Conservation (phyloP, 192 early-diverging fungal species). For the Obelidium mucronatum region DNA sequence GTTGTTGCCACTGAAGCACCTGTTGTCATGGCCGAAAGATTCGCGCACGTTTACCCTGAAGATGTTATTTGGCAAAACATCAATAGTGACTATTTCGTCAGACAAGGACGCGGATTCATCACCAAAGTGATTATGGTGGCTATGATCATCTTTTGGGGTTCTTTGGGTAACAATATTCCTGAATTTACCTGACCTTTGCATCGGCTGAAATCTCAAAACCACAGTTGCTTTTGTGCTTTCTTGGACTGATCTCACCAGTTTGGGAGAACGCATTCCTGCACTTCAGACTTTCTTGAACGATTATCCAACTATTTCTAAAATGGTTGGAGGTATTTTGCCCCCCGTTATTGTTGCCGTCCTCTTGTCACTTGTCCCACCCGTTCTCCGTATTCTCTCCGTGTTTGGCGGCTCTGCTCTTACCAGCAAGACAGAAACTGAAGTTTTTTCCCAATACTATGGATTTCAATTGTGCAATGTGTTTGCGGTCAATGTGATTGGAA, state of each 20-base stretch:
- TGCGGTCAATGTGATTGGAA: constrained; percentile 76
- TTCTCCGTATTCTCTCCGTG: constrained; percentile 65
- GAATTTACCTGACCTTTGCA: constrained; percentile 48
- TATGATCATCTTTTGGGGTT: constrained; percentile 78
- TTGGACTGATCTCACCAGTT: constrained; percentile 58
- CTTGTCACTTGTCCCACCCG: constrained; percentile 70
- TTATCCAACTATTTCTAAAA: constrained; percentile 49
- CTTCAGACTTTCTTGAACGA: constrained; percentile 48
- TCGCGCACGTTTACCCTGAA: constrained; percentile 73
- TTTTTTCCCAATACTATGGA: constrained; percentile 73
- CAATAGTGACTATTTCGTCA: constrained; percentile 56
- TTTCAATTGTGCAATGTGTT: constrained; percentile 79
- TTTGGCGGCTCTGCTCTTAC: constrained; percentile 67
- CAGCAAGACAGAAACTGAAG: constrained; percentile 64
- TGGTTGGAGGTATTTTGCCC: constrained; percentile 83
- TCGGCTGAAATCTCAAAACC: constrained; percentile 70
- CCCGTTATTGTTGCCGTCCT: constrained; percentile 72
- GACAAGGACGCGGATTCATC: constrained; percentile 62
- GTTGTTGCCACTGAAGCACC: constrained; percentile 66
- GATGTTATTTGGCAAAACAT: constrained; percentile 89
- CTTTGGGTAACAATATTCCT: constrained; percentile 59
- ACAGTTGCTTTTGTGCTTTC: constrained; percentile 61
- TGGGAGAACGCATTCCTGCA: constrained; percentile 63
- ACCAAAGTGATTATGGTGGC: constrained; percentile 58
- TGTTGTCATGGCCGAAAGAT: constrained; percentile 68